phyloP scores from a whole-genome alignment of 371 early-diverging fungal species.

The Mortierella sp. region DNA sequence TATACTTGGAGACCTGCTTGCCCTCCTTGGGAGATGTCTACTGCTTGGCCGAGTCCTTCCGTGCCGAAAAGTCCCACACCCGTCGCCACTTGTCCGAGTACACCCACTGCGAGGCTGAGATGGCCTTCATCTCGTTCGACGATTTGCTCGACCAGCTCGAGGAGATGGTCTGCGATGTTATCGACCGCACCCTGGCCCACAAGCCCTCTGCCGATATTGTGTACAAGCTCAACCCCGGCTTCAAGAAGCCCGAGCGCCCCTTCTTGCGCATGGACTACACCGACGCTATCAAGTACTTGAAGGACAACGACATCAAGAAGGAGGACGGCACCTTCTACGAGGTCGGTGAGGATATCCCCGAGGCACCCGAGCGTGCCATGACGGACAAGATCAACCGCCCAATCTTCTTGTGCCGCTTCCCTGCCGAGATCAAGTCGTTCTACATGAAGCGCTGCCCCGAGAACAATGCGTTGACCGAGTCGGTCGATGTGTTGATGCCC shows the following conservation, averaged over 20 bases:
- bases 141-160: constrained; percentile 95
- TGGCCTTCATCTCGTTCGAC: constrained; percentile 95
- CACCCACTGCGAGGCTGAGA: constrained; percentile 99
- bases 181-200: constrained; percentile 86
- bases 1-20: constrained; percentile 98
- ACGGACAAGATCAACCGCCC: constrained; percentile 98
- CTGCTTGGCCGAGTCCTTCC: constrained; percentile 98
- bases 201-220: constrained; percentile 83
- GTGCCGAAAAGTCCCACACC: constrained; percentile 99
- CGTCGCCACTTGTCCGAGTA: constrained; percentile 99
- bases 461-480: constrained; percentile 93
- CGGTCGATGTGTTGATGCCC: constrained; percentile 99
- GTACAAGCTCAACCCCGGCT: constrained; percentile 94
- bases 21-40: constrained; percentile 98
- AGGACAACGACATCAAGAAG: constrained; percentile 92
- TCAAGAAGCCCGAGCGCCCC: constrained; percentile 88
- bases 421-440: constrained; percentile 99
- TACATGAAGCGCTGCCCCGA: constrained; percentile 97
- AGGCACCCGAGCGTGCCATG: constrained; percentile 98
- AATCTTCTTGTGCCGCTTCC: constrained; percentile 98
- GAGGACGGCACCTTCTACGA: constrained; percentile 93
- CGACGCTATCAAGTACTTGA: constrained; percentile 98
- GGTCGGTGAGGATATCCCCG: constrained; percentile 99
- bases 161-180: constrained; percentile 90
- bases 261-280: constrained; percentile 98